phyloP scores from a whole-genome alignment of 1,284 basidiomycete species.

The Lentinula novae-zelandiae region DNA sequence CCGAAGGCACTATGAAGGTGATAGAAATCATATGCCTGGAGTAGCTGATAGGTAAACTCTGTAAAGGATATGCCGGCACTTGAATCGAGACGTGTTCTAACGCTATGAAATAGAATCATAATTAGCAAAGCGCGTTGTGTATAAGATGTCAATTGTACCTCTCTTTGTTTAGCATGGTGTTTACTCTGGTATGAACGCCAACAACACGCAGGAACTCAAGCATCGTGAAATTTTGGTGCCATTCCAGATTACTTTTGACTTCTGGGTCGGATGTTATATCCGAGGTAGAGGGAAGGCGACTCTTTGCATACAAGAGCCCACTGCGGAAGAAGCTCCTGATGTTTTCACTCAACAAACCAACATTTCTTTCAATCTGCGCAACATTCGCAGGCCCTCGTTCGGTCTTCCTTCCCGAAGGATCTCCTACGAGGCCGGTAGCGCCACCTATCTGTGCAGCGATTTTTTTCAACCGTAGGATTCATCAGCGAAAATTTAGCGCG shows the following conservation, averaged over 20 bases:
- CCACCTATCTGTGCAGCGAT: slow-evolving; percentile 80
- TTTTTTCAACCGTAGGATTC: slow-evolving; percentile 1
- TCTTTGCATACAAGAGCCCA: slow-evolving; percentile 58
- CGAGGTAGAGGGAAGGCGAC: slow-evolving; percentile 25
- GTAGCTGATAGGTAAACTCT: slow-evolving; percentile 95
- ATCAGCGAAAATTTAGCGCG: slow-evolving; percentile 2
- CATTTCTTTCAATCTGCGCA: slow-evolving; percentile 65
- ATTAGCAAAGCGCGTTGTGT: slow-evolving; percentile 1
- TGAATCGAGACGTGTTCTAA: slow-evolving; percentile 78
- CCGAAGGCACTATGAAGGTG: slow-evolving; percentile 63
- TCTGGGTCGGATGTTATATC: slow-evolving; percentile 29
- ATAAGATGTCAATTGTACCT: slow-evolving; percentile 47
- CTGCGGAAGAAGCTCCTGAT: slow-evolving; percentile 72
- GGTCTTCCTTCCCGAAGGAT: slow-evolving; percentile 86
- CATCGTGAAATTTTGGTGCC: slow-evolving; percentile 73
- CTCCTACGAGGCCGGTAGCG: slow-evolving; percentile 94
- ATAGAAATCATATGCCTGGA: slow-evolving; percentile 96
- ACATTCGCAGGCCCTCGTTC: slow-evolving; percentile 75
- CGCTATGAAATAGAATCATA: slow-evolving; percentile 43
- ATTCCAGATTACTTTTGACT: slow-evolving; percentile 83
- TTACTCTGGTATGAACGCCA: slow-evolving; percentile 81
- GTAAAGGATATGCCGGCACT: slow-evolving; percentile 91
- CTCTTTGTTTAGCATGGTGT: slow-evolving; percentile 88
- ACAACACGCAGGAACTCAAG: slow-evolving; percentile 85
- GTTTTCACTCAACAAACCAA: slow-evolving; percentile 60